phyloP scores from a whole-genome alignment of 371 early-diverging fungal species.

The Mortierella sp. region DNA sequence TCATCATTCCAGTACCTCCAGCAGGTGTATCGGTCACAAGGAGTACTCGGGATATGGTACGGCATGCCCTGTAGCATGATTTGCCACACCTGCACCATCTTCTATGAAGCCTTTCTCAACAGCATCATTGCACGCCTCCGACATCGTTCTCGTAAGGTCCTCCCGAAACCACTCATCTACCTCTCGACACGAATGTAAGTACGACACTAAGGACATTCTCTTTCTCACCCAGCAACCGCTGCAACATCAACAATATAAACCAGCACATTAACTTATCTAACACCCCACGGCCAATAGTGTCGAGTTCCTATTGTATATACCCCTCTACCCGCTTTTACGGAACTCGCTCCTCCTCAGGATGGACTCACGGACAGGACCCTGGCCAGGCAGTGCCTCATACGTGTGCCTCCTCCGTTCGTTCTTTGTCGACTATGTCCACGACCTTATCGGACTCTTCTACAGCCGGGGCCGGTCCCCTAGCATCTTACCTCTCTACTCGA shows the following conservation, averaged over 20 bases:
- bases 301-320: conserved; percentile 61
- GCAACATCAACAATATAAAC: not conserved
- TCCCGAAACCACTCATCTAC: conserved; percentile 34
- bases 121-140: conserved; percentile 52
- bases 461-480: conserved; percentile 35
- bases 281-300: conserved; percentile 20
- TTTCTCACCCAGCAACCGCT: not conserved
- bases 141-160: conserved; percentile 28
- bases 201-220: not conserved
- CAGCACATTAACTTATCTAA: not conserved
- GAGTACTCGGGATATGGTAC: conserved; percentile 66
- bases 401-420: conserved; percentile 59
- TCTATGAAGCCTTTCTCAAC: conserved; percentile 66
- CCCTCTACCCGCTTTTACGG: conserved; percentile 68
- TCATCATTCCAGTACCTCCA: conserved; percentile 58
- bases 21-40: conserved; percentile 56
- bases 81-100: conserved; percentile 66
- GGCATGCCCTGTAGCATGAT: conserved; percentile 71
- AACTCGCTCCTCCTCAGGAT: conserved; percentile 70
- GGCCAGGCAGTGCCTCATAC: conserved; percentile 43
- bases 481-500: conserved; percentile 56
- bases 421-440: conserved; percentile 59
- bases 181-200: conserved; percentile 39
- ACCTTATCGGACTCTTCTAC: conserved; percentile 60
- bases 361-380: conserved; percentile 59